Conservation (phyloP, 2,329 filamentous ascomycete genomes). For the Tolypocladium pustulatum region DNA sequence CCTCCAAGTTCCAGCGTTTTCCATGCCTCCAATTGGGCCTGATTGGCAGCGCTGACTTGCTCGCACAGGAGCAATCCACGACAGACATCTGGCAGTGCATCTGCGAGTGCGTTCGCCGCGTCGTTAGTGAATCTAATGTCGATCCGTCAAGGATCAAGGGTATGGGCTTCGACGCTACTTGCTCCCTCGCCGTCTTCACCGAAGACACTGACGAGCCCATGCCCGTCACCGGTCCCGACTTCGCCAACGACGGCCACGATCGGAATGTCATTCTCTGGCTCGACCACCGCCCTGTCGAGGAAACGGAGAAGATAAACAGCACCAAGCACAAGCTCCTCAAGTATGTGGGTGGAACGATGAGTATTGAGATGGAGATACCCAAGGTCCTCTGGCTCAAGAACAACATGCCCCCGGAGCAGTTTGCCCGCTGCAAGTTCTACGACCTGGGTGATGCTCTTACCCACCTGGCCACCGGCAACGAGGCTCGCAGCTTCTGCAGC, state of each 20-base stretch:
- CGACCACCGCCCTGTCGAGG: constrained; percentile 82
- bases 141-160: constrained; percentile 69
- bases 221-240: constrained; percentile 80
- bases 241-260: constrained; percentile 64
- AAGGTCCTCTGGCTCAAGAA: constrained; percentile 99
- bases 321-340: constrained; percentile 87
- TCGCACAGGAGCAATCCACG: constrained; percentile 79
- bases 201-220: constrained; percentile 85
- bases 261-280: constrained; percentile 97
- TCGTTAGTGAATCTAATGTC: constrained; percentile 71
- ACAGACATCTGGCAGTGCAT: constrained; percentile 95
- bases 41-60: constrained; percentile 4
- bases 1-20: neutral
- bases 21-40: neutral
- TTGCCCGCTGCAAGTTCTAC: constrained; percentile 92
- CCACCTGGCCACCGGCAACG: constrained; percentile 84
- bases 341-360: constrained; percentile 97
- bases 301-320: constrained; percentile 87
- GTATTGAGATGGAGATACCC: constrained; percentile 98
- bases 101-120: constrained; percentile 74
- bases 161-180: constrained; percentile 97
- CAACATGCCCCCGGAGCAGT: constrained; percentile 87
- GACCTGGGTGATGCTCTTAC: constrained; percentile 89
- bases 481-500: constrained; percentile 89
- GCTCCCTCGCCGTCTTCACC: constrained; percentile 85